A percentile compares a stretch with the other conserved stretches of the same genome.
These are phyloP conservation scores for Kalmanozyma brasiliensis DNA, from an alignment of 1,284 basidiomycete species.

Conservation along the genomic window DNA sequence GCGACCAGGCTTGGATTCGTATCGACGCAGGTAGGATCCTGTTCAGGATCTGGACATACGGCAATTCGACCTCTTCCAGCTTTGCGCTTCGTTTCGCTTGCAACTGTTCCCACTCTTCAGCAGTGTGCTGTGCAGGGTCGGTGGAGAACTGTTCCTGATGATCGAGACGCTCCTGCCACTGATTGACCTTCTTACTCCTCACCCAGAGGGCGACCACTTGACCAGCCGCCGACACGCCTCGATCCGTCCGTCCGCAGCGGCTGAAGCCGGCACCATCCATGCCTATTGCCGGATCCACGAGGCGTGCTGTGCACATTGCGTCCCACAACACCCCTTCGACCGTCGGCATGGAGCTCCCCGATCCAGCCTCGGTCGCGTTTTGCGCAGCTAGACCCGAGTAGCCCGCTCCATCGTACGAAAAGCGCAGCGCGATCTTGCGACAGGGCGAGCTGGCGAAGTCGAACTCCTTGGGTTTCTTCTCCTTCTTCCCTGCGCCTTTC, in stretches of 20 bases:
- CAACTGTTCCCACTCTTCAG: slow-evolving; percentile 22
- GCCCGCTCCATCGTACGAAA: slow-evolving; percentile 90
- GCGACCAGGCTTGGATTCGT: slow-evolving; percentile 93
- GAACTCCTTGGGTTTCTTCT: slow-evolving; percentile 69
- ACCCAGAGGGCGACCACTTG: slow-evolving; percentile 91
- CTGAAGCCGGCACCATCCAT: slow-evolving; percentile 80
- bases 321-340: slow-evolving; percentile 89
- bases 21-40: slow-evolving; percentile 89
- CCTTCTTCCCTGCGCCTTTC: slow-evolving; percentile 18
- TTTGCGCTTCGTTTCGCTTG: slow-evolving; percentile 45
- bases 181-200: slow-evolving; percentile 58
- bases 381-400: slow-evolving; percentile 85
- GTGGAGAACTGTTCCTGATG: slow-evolving; percentile 14
- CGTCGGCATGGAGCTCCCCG: slow-evolving; percentile 77
- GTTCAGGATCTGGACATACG: slow-evolving; percentile 85
- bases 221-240: slow-evolving; percentile 91
- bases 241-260: slow-evolving; percentile 91
- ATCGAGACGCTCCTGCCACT: slow-evolving; percentile 29
- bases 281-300: slow-evolving; percentile 56
- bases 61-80: slow-evolving; percentile 72
- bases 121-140: not conserved
- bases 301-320: slow-evolving; percentile 70
- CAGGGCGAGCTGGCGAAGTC: slow-evolving; percentile 77
- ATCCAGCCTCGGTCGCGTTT: slow-evolving; percentile 68
- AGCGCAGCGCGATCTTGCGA: slow-evolving; percentile 90